Evolutionary conservation across 176 grass and related monocot genomes (phyloP).

Genomic region (Lolium rigidum): DNA sequence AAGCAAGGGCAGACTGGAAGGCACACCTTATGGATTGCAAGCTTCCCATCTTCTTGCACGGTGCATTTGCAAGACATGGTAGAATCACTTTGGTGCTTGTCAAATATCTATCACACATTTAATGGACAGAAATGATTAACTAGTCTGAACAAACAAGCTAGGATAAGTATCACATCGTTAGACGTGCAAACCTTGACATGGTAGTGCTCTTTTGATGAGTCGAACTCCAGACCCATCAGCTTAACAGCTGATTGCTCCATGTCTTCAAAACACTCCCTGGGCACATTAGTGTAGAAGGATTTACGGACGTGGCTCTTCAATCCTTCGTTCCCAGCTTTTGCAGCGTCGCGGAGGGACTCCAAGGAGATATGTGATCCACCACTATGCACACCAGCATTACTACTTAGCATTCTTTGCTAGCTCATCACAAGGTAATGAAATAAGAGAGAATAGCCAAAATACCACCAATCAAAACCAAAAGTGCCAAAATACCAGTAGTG

Average conservation of each 20-base stretch:
- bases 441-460: neutral
- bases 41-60: conserved; percentile 46
- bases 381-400: conserved; percentile 15
- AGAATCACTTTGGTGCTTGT: conserved; percentile 49
- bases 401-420: neutral
- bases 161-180: neutral
- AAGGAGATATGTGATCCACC: conserved; percentile 27
- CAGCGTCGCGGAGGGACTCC: conserved; percentile 34
- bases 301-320: conserved; percentile 44
- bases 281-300: conserved; percentile 41
- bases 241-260: conserved; percentile 28
- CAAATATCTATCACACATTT: conserved; percentile 55
- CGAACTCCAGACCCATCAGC: conserved; percentile 41
- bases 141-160: neutral
- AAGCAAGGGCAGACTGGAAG: conserved; percentile 5
- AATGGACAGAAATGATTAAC: neutral
- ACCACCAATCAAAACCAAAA: too few relatives aligned
- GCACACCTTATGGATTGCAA: conserved; percentile 66
- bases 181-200: neutral
- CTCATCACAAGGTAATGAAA: conserved; percentile 16
- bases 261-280: conserved; percentile 38
- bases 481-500: too few relatives aligned
- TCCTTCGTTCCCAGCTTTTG: conserved; percentile 14
- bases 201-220: conserved; percentile 45
- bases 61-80: conserved; percentile 77